These are phyloP conservation scores for Tolypocladium ophioglossoides DNA, from an alignment of 2,329 filamentous ascomycete species.

Conservation along the genomic window DNA sequence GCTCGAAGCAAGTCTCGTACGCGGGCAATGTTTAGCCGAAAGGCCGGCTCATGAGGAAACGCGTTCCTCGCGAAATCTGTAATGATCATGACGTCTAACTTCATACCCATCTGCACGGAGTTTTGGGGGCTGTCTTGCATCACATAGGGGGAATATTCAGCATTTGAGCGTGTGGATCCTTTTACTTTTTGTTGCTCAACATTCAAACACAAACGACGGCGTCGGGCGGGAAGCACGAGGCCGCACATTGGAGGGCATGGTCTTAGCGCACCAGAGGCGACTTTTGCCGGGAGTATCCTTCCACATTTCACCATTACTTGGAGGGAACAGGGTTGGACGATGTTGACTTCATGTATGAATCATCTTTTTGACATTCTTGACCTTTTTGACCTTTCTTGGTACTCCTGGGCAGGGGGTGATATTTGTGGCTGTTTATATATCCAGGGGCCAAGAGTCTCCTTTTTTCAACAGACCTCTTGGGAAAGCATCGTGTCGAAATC, in stretches of 20 bases:
- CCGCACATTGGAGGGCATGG: neutral
- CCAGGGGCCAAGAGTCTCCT: neutral
- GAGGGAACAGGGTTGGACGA: constrained; percentile 1
- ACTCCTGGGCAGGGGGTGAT: neutral
- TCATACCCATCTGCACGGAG: constrained; percentile 21
- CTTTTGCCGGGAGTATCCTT: neutral
- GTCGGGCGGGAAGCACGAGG: neutral
- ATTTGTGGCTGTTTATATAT: constrained; percentile 5
- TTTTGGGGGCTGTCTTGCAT: constrained; percentile 15
- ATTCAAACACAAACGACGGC: neutral
- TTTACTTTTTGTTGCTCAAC: constrained; percentile 2
- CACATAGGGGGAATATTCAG: constrained; percentile 1
- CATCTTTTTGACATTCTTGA: neutral
- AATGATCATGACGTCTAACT: constrained; percentile 19
- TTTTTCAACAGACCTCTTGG: neutral
- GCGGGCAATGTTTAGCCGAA: constrained; percentile 57
- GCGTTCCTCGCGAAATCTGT: constrained; percentile 2
- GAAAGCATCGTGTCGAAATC: neutral
- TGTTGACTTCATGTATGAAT: constrained; percentile 1
- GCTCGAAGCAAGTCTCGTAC: constrained; percentile 65
- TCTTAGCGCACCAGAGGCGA: neutral
- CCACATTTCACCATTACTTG: neutral
- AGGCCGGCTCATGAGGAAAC: constrained; percentile 12
- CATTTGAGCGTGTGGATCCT: constrained; percentile 10
- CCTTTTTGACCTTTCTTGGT: neutral